phyloP scores from a whole-genome alignment of 495 filamentous ascomycete genomes.

The Pseudevernia furfuracea region DNA sequence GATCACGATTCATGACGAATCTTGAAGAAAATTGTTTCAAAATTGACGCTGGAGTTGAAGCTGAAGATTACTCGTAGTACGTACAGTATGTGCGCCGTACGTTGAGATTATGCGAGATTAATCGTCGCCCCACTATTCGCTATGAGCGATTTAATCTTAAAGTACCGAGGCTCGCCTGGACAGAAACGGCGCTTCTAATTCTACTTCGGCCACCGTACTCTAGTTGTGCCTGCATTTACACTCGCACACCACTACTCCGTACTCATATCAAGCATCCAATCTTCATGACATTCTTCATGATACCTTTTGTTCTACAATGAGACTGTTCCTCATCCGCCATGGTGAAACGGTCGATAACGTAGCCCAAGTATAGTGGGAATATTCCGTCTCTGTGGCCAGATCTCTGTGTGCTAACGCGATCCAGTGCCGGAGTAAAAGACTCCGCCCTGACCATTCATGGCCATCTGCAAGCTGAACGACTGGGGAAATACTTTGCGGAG shows the following conservation, averaged over 20 bases:
- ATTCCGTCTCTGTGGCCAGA: not conserved
- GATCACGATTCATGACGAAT: no score
- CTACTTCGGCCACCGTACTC: not conserved
- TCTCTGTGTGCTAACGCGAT: conserved; percentile 16
- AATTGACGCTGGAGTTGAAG: not conserved
- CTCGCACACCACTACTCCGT: no score
- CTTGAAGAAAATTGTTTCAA: not conserved
- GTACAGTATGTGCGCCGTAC: no score
- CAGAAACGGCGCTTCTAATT: no score
- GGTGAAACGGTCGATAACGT: conserved; percentile 87
- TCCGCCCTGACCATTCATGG: conserved; percentile 78
- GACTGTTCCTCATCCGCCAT: conserved; percentile 72
- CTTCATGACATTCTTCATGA: not conserved
- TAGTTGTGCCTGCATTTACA: not conserved
- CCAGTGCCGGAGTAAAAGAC: conserved; percentile 70
- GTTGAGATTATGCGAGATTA: no score
- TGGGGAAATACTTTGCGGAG: conserved; percentile 52
- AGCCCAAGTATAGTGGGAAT: conserved; percentile 59
- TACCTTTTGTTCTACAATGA: conserved; percentile 39
- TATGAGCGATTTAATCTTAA: no score
- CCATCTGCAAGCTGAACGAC: conserved; percentile 59
- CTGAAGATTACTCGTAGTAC: not conserved
- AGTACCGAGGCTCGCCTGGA: no score
- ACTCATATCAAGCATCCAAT: not conserved
- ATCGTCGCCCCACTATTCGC: no score